Evolutionary conservation across 768 basidiomycete genomes (phyloP).

Genomic region (Phylloporus sp.): DNA sequence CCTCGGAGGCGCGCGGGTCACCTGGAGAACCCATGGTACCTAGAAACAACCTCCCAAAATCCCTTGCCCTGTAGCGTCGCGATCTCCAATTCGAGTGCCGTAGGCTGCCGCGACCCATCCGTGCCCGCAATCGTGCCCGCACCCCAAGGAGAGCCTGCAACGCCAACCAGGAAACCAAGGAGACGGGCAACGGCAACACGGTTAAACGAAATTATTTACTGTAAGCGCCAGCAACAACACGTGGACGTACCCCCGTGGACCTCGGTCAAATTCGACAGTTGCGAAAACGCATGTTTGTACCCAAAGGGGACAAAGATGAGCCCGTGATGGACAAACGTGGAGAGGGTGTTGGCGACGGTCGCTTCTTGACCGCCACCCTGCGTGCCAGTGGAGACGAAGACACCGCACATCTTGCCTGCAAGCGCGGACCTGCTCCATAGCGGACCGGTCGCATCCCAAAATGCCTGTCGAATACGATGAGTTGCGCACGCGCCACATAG

Average conservation of each 20-base stretch:
- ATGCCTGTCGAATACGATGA: conserved; percentile 30
- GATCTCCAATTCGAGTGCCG: conserved; percentile 50
- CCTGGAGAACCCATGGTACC: conserved; percentile 23
- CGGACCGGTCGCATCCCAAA: conserved; percentile 49
- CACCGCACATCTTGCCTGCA: conserved; percentile 42
- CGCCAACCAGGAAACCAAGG: neutral
- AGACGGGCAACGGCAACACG: too few species aligned
- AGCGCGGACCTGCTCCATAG: conserved; percentile 41
- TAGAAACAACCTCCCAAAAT: conserved; percentile 48
- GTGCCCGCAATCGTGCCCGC: conserved; percentile 61
- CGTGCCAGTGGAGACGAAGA: conserved; percentile 42
- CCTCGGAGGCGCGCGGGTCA: too few species aligned
- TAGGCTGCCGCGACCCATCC: conserved; percentile 58
- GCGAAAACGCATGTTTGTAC: conserved; percentile 39
- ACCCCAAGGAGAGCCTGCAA: conserved; percentile 70
- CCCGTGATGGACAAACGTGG: conserved; percentile 53
- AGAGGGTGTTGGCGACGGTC: conserved; percentile 35
- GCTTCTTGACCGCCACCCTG: conserved; percentile 47
- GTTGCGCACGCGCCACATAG: neutral
- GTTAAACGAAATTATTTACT: neutral
- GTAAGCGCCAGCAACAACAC: neutral
- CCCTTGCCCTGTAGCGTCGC: conserved; percentile 52
- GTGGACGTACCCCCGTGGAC: conserved; percentile 41
- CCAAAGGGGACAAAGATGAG: conserved; percentile 51
- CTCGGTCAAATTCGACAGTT: conserved; percentile 38